These are phyloP conservation scores for Bacterosira constricta DNA, from an alignment of 108 stramenopile genomes.

Conservation along the genomic window DNA sequence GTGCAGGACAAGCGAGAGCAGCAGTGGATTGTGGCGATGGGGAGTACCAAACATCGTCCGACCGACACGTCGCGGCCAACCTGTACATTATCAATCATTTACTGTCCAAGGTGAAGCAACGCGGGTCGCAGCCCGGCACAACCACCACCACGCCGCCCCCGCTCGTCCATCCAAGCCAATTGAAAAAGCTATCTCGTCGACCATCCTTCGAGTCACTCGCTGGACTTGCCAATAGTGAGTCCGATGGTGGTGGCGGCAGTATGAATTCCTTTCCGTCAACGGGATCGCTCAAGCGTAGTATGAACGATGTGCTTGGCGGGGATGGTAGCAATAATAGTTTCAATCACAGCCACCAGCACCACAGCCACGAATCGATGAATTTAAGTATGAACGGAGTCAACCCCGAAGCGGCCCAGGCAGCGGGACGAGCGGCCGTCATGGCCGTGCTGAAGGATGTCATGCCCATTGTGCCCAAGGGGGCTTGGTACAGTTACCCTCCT, in stretches of 20 bases:
- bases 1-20: no score
- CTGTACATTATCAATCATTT: constrained; percentile 83
- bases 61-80: constrained; percentile 80
- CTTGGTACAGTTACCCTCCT: constrained; percentile 5
- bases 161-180: constrained; percentile 44
- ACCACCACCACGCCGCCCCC: constrained; percentile 13
- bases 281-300: constrained; percentile 75
- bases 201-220: constrained; percentile 86
- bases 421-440: constrained; percentile 36
- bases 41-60: constrained; percentile 48
- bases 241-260: no score
- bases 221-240: no score
- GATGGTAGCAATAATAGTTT: background rate
- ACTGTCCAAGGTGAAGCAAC: constrained; percentile 54
- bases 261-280: constrained; percentile 64
- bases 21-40: constrained; percentile 11
- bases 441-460: constrained; percentile 40
- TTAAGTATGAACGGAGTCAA: constrained; percentile 20
- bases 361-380: background rate
- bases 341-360: background rate
- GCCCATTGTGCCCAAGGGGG: constrained; percentile 27
- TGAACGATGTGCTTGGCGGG: constrained; percentile 48
- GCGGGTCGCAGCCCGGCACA: background rate
- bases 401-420: constrained; percentile 52
- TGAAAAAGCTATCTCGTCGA: constrained; percentile 73